These are phyloP conservation scores for Colletotrichum orchidophilum DNA, from an alignment of 2,329 filamentous ascomycete genomes.

Conservation along the genomic window DNA sequence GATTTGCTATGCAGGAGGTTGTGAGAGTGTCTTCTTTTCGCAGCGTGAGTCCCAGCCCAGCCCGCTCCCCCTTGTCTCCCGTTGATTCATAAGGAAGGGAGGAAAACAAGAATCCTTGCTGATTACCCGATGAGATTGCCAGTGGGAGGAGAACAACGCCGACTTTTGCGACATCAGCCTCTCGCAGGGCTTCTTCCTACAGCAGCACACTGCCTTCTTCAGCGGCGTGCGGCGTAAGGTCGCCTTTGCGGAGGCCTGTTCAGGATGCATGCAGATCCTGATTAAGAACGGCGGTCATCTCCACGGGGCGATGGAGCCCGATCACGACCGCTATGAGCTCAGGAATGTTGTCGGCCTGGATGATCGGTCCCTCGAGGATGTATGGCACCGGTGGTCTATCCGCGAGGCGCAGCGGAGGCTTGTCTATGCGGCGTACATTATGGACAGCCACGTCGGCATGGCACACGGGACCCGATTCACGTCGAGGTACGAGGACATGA, in stretches of 20 bases:
- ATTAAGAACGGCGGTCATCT: slow-evolving; percentile 13
- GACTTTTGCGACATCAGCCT: neutral
- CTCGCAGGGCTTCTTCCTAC: slow-evolving; percentile 11
- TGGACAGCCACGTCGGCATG: slow-evolving; percentile 6
- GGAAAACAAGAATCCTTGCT: neutral
- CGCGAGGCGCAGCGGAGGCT: neutral
- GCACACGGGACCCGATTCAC: neutral
- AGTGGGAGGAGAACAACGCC: slow-evolving; percentile 14
- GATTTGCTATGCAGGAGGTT: slow-evolving; percentile 12
- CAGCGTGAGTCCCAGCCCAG: neutral
- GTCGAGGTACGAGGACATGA: neutral
- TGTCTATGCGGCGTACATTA: slow-evolving; percentile 4
- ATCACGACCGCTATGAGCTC: neutral
- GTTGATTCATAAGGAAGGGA: too few species aligned
- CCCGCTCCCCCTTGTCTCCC: neutral
- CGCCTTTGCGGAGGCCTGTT: neutral
- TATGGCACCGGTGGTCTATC: neutral
- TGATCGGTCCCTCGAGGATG: neutral
- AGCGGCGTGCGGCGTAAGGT: neutral
- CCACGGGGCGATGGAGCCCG: neutral
- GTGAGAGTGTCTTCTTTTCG: slow-evolving; percentile 1
- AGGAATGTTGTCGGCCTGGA: neutral
- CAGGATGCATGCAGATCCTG: neutral
- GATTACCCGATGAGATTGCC: neutral
- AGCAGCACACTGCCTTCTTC: slow-evolving; percentile 10